Percentiles rank a stretch among this genome's conserved stretches.
Conservation (phyloP, 441 rosid genomes). For the Adansonia gregorii region DNA sequence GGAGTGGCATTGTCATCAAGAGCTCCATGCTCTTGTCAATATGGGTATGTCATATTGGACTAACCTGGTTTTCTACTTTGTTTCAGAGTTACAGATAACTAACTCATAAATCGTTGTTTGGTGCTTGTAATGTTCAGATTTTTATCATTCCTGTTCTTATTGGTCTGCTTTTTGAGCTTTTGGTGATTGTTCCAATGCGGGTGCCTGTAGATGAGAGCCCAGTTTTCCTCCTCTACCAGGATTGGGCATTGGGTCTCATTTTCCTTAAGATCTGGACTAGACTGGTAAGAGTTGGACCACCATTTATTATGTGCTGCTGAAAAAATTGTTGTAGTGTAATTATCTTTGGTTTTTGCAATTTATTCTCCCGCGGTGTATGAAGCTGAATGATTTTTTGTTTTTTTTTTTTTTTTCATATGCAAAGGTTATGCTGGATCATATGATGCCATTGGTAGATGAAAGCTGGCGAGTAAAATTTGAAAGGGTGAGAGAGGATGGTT, state of each 20-base stretch:
- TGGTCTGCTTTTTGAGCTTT: conserved; percentile 90
- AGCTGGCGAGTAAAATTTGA: conserved; percentile 88
- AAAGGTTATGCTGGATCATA: conserved; percentile 94
- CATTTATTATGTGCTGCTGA: not conserved
- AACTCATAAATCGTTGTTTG: conserved; percentile 5
- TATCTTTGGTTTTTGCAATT: not conserved
- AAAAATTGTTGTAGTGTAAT: not conserved
- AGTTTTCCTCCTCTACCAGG: conserved; percentile 94
- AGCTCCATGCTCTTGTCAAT: conserved; percentile 76
- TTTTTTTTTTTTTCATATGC: not conserved
- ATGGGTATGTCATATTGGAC: conserved; percentile 59
- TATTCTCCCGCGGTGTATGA: too few relatives aligned
- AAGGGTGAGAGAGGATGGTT: conserved; percentile 91
- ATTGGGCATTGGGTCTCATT: conserved; percentile 97
- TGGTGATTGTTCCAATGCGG: conserved; percentile 97
- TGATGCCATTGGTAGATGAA: conserved; percentile 94
- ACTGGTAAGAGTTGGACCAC: conserved; percentile 55
- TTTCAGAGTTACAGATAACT: not conserved
- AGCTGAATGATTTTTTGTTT: too few relatives aligned
- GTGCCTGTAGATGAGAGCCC: conserved; percentile 99
- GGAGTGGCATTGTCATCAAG: conserved; percentile 84
- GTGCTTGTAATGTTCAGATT: conserved; percentile 47
- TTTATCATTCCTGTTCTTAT: conserved; percentile 90
- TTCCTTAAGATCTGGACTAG: conserved; percentile 97
- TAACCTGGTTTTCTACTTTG: not conserved